Base-by-base conservation (phyloP, 2,329 filamentous ascomycete species). In the Ophiostoma populinum region DNA sequence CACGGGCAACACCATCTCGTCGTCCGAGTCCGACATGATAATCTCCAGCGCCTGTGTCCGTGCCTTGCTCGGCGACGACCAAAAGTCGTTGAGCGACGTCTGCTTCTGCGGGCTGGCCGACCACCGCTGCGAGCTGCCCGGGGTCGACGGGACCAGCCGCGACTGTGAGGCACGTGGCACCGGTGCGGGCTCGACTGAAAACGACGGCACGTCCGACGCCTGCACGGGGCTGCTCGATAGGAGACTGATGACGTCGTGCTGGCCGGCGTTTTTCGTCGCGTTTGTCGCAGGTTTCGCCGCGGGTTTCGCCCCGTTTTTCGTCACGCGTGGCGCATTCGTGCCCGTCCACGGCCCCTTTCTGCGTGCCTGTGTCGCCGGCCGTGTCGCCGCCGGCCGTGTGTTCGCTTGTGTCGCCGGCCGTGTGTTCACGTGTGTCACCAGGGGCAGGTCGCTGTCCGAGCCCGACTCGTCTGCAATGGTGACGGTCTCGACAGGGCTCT, bases 401-500 rank as follows among this genome's bases (percentile, higher is more conserved):
- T n/a, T n/a, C n/a, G n/a, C n/a, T n/a, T n/a, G n/a, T n/a, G n/a
- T n/a, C n/a, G n/a, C n/a, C n/a, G n/a, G n/a, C n/a, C n/a, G n/a
- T n/a, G n/a, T n/a, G n/a, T n/a, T n/a, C n/a, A n/a, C n/a, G n/a
- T n/a, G n/a, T n/a, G n/a, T n/a, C n/a, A n/a, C n/a, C n/a, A n/a
- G n/a, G n/a, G n/a, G n/a, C n/a, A n/a, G n/a, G n/a, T n/a, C n/a
- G n/a, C n/a, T n/a, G n/a, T n/a, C n/a, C n/a, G n/a, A n/a, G n/a
- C n/a, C n/a, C n/a, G n/a, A n/a, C n/a, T n/a, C n/a, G n/a, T n/a
- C n/a, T n/a, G n/a, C n/a, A n/a, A n/a, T n/a, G 18, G 13, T 22
- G 18, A 13, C 28, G 28, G 6, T 34, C 24, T n/a, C 15, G 18
- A n/a, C 27, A 10, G 7, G 19, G n/a, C 42, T 47, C 35, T 59